Evolutionary conservation across 2,329 filamentous ascomycete genomes (phyloP), one percentile per base, ranked within the genome.

Genomic region (Clonostachys solani): DNA sequence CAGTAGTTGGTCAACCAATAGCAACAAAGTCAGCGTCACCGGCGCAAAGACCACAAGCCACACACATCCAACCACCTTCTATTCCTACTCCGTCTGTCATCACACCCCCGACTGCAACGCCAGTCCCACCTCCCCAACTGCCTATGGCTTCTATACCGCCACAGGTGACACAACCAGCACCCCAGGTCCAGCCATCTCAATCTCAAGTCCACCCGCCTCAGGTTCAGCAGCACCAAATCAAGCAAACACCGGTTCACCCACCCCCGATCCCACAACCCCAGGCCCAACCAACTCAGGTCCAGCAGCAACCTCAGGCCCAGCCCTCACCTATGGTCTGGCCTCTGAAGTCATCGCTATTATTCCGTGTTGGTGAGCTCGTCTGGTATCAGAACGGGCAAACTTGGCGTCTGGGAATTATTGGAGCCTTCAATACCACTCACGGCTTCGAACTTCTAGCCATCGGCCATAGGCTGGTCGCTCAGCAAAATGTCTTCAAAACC

Each of bases 351-450:
- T 52, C 62, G 15, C 52, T 63, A 4, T 57, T 77, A 9, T 78
- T 76, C 52, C 68, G 74, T 45, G 59, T 64, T 2, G 75, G 75
- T 37, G 75, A 78, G 51, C 60, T 77, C 15, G 71, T 77, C 6
- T 78, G 75, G 75, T 78, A 67, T 48, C 67, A 71, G 51, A 72
- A 73, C 19, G 64, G 65, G 7, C 65, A 61, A 18, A 69, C 71
- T 1, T 78, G 75, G 72, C 70, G 74, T 34, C 61, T 78, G 1
- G 75, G 74, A 6, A 59, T 78, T 44, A 66, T 77, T 48, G 52
- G 64, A 34, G 49, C 58, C 51, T 60, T 62, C 13, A 55, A 52
- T n/a, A 54, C 12, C 23, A 38, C 42, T 13, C 37, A 58, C 9
- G 56, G 59, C 43, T 59, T 67, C 40, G 64, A 67, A 46, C 55